Base-by-base conservation (phyloP, 345 rosid species). In the Moricandia moricandioides region DNA sequence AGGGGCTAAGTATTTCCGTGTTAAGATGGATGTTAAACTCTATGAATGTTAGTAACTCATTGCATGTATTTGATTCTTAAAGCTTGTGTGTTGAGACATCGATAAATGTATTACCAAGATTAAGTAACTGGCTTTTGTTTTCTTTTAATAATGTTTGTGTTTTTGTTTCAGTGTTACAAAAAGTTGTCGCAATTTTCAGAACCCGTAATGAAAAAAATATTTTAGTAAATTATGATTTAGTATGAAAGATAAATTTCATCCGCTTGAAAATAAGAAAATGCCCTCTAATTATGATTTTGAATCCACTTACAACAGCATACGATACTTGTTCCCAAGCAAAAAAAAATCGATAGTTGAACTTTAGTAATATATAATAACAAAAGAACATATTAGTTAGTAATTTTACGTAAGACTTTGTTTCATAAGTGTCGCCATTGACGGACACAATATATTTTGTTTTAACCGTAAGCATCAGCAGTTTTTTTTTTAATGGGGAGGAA, bases 1-100 rank as follows among this genome's bases (percentile, higher is more conserved):
- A 74, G 89, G 95, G 12, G 81, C 72, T 6, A 84, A 84, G 34
- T 92, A 92, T 74, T 90, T 90, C 69, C 78, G 93, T 30, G 73
- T 74, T 69, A 69, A 75, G 54, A 75, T 79, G 68, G 79, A 79
- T 59, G 70, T 79, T 43, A 79, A 79, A 17, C 78, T 79, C 14
- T 69, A 79, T 29, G 82, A 79, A 33, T 79, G 82, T 35, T 80
- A 73, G 39, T 78, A 70, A n/a, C 31, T 30, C 39, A 34, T 9
- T 21, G 12, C 27, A 18, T 63, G 16, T 56, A 12, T 45, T 31
- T 71, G 11, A 0, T 31, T 67, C 11, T 13, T 70, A 70, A 40
- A 76, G 65, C 11, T 63, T 47, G 52, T 64, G 39, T 40, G 18
- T 63, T 76, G 14, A 68, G 56, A 68, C 79, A 75, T 3, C 27